phyloP scores from a whole-genome alignment of 1,284 basidiomycete genomes.

The Cryptococcus neoformans region DNA sequence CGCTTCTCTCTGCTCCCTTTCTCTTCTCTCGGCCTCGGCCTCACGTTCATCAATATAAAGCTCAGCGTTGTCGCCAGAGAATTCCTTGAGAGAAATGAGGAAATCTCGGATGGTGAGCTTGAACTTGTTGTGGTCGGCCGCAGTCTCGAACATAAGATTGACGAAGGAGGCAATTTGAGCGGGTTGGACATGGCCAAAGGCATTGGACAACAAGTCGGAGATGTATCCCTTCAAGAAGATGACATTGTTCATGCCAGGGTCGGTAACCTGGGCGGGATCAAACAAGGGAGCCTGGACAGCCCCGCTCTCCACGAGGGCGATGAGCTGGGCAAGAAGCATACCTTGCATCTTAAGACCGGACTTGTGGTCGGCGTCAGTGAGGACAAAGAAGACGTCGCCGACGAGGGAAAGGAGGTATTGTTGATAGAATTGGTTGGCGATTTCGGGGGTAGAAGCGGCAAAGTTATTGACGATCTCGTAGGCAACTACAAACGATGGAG shows the following conservation, averaged over 20 bases:
- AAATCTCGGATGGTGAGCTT: conserved; percentile 84
- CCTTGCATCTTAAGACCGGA: conserved; percentile 90
- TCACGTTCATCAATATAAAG: conserved; percentile 95
- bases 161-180: conserved; percentile 77
- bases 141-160: conserved; percentile 75
- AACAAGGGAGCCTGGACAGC: conserved; percentile 80
- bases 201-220: conserved; percentile 75
- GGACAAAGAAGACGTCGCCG: conserved; percentile 95
- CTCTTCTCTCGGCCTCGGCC: conserved; percentile 65
- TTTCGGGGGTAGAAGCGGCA: conserved; percentile 70
- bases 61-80: conserved; percentile 76
- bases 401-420: conserved; percentile 91
- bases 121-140: conserved; percentile 88
- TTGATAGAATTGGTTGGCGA: conserved; percentile 80
- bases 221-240: conserved; percentile 85
- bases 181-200: conserved; percentile 87
- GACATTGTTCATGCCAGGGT: conserved; percentile 75
- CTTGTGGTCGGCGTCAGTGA: conserved; percentile 99
- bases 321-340: conserved; percentile 85
- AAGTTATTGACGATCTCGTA: conserved; percentile 97
- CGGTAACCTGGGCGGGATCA: conserved; percentile 70
- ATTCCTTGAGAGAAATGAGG: conserved; percentile 86
- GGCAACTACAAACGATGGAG: conserved; percentile 61
- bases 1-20: conserved; percentile 76
- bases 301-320: conserved; percentile 85